A percentile compares a stretch with the other conserved stretches of the same genome.
Conservation (phyloP, 2,329 filamentous ascomycete genomes). For the Penicillium freii region DNA sequence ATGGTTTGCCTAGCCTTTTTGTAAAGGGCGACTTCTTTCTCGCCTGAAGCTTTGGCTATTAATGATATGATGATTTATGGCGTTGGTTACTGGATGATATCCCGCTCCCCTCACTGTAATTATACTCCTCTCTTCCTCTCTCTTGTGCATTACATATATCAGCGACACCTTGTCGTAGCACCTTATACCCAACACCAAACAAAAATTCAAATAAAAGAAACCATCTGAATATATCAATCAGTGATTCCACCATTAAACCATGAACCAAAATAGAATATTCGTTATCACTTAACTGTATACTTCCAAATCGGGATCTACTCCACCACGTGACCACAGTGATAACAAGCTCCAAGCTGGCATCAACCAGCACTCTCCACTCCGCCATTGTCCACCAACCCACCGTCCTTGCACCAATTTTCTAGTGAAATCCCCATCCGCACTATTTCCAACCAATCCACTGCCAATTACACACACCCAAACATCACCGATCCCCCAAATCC, state of each 20-base stretch:
- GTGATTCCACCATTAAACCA: background rate
- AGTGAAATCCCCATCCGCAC: background rate
- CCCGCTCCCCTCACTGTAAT: slow-evolving; percentile 17
- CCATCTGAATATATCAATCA: background rate
- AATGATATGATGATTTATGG: slow-evolving; percentile 14
- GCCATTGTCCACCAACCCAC: slow-evolving; percentile 16
- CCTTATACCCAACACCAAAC: background rate
- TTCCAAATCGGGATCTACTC: slow-evolving; percentile 5
- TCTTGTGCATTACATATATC: slow-evolving; percentile 1
- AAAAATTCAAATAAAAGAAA: background rate
- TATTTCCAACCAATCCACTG: background rate
- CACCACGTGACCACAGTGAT: slow-evolving; percentile 24
- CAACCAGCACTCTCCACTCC: slow-evolving; percentile 16
- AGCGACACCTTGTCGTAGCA: background rate
- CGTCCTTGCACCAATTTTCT: background rate
- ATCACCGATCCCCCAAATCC: slow-evolving; percentile 17
- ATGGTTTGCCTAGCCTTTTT: slow-evolving; percentile 29
- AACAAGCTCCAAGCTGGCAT: slow-evolving; percentile 32
- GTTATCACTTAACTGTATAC: background rate
- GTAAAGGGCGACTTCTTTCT: background rate
- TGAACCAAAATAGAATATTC: background rate
- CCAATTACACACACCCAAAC: slow-evolving; percentile 28
- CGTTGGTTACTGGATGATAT: slow-evolving; percentile 3
- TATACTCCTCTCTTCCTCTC: slow-evolving; percentile 14
- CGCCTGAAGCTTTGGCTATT: background rate